Conservation (phyloP, 2,329 filamentous ascomycete genomes). For the Coniosporium uncinatum region DNA sequence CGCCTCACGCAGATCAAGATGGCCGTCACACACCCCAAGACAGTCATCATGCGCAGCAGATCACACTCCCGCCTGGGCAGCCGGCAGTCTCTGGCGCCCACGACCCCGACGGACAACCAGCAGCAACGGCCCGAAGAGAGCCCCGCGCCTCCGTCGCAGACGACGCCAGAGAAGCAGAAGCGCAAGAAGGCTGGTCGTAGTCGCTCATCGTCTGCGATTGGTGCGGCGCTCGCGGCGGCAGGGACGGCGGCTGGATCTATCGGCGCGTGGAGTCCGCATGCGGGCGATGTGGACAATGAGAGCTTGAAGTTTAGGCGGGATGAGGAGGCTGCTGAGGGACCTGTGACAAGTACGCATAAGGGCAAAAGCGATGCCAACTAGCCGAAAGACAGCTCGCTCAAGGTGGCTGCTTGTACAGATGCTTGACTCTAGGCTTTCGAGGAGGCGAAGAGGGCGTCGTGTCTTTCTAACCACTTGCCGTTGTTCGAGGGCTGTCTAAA, state of each 20-base stretch:
- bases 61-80: slow-evolving; percentile 56
- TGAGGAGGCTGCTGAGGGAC: no score
- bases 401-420: no score
- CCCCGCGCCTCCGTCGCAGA: slow-evolving; percentile 30
- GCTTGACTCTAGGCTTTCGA: no score
- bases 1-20: slow-evolving; percentile 79
- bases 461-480: no score
- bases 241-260: slow-evolving; percentile 75
- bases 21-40: slow-evolving; percentile 68
- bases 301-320: no score
- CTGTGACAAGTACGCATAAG: no score
- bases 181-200: slow-evolving; percentile 56
- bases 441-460: no score
- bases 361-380: no score
- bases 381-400: no score
- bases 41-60: slow-evolving; percentile 58
- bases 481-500: no score
- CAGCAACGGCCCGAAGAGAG: slow-evolving; percentile 15
- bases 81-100: slow-evolving; percentile 58
- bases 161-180: slow-evolving; percentile 48
- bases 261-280: slow-evolving; percentile 73
- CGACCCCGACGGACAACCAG: slow-evolving; percentile 34
- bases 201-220: slow-evolving; percentile 67
- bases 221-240: slow-evolving; percentile 75
- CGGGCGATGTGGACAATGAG: no score